Evolutionary conservation across 2,329 filamentous ascomycete species (phyloP), one percentile per base, ranked within the genome.

Genomic region (Phyllosticta paracitricarpa): DNA sequence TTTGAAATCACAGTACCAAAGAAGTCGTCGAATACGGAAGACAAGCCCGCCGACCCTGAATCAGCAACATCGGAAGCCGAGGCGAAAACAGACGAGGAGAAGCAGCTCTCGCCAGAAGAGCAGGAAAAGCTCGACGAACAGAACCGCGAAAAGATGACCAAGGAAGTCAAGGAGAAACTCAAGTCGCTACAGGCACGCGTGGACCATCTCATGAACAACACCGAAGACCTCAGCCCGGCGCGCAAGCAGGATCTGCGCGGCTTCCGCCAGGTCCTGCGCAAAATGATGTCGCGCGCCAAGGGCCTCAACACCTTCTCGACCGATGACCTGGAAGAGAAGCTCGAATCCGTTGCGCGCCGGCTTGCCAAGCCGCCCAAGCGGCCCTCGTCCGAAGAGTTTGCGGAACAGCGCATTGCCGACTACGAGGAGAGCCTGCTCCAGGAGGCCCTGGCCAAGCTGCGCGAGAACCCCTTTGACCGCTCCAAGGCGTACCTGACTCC

Each of bases 401-500:
- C 56, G 60, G 65, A 24, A 61, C 65, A 57, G 65, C 68, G 33
- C 28, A 69, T 81, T 25, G 75, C 75, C 54, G 72, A 74, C 24
- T 87, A 86, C 58, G 86, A 89, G 70, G 78, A 82, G 64, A 69
- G 75, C 61, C 75, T 80, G 59, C 79, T 89, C 24, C 76, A 78
- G 59, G 64, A 72, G 53, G 78, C 89, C 24, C 81, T 94, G 55
- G 76, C 79, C 59, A 78, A 83, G 62, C 67, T 74, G n/a, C 4
- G 61, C 60, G 84, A 91, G 71, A 96, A 97, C 76, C 88, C 90
- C 0, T 76, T 87, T 63, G 90, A 97, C 74, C 74, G 77, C 26
- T 77, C 75, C 62, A 96, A 96, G 76, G 90, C 94, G 3, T 99
- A 99, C 72, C 83, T 83, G 4, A 97, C 92, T 1, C 94, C 94